Percentiles rank a stretch among this genome's conserved stretches.
Evolutionary conservation across 75 land plant genomes (phyloP).

Genomic region (Pinus tabuliformis): DNA sequence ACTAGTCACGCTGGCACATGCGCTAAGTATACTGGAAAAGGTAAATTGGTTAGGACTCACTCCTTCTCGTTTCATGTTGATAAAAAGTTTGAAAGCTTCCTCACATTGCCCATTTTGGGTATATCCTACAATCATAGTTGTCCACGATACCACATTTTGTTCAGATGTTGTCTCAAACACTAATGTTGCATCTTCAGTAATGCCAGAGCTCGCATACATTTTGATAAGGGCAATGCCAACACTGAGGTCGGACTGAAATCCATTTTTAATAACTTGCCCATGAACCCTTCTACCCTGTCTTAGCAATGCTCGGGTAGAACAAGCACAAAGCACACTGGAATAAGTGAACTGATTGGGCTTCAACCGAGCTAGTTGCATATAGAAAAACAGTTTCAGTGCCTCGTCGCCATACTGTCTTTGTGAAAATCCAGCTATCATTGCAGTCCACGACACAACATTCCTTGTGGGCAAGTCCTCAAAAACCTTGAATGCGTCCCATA

Average conservation of each 20-base stretch:
- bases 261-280: constrained; percentile 23
- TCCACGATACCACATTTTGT: constrained; percentile 48
- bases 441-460: constrained; percentile 31
- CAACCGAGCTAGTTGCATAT: constrained; percentile 8
- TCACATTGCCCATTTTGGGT: constrained; percentile 36
- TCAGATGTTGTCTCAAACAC: constrained; percentile 40
- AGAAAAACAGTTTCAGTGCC: constrained; percentile 13
- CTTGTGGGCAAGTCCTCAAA: constrained; percentile 12
- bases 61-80: constrained; percentile 15
- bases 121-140: constrained; percentile 53
- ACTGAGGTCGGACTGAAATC: constrained; percentile 25
- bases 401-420: constrained; percentile 5
- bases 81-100: constrained; percentile 39
- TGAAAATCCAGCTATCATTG: constrained; percentile 27
- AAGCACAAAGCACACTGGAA: constrained; percentile 44
- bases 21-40: constrained; percentile 38
- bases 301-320: constrained; percentile 30
- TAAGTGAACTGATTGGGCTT: constrained; percentile 48
- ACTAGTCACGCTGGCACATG: constrained; percentile 48
- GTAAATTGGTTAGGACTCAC: constrained; percentile 40
- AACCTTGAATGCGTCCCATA: constrained; percentile 13
- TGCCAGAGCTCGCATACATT: constrained; percentile 61
- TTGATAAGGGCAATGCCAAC: constrained; percentile 39
- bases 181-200: constrained; percentile 25
- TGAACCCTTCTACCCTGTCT: constrained; percentile 24